Evolutionary conservation across 2,329 filamentous ascomycete genomes (phyloP).

Genomic region (Pyrenophora tritici-repentis): DNA sequence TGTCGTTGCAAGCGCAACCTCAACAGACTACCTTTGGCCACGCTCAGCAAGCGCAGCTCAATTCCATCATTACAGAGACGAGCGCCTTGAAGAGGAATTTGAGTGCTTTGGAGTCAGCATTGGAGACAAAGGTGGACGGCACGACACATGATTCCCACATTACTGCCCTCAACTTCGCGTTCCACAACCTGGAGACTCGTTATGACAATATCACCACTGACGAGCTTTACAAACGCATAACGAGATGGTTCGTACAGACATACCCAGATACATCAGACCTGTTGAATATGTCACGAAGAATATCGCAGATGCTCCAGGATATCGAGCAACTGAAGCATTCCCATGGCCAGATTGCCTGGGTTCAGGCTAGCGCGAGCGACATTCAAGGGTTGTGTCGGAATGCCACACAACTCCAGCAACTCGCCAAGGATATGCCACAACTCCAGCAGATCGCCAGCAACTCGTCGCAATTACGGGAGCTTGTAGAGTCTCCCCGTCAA

Average conservation of each 20-base stretch:
- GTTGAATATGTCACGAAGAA: conserved; percentile 8
- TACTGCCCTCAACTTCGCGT: conserved; percentile 8
- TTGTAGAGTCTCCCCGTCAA: background rate
- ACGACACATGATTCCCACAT: background rate
- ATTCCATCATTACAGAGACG: background rate
- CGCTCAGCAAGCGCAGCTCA: conserved; percentile 2
- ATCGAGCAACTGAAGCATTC: conserved; percentile 6
- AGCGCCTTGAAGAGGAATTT: background rate
- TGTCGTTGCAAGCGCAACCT: background rate
- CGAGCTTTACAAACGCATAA: conserved; percentile 29
- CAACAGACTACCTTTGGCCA: background rate
- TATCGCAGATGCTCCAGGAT: conserved; percentile 8
- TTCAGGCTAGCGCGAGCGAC: background rate
- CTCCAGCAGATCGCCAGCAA: background rate
- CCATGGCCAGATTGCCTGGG: background rate
- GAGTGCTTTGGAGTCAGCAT: background rate
- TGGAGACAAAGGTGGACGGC: conserved; percentile 7
- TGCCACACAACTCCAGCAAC: conserved; percentile 1
- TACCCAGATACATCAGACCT: conserved; percentile 20
- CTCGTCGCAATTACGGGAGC: conserved; percentile 2
- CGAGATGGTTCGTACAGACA: conserved; percentile 25
- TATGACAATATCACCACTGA: conserved; percentile 37
- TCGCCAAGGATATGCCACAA: conserved; percentile 1
- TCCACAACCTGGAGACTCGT: conserved; percentile 22
- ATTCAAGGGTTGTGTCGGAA: background rate